Percentiles rank a stretch among this genome's conserved stretches.
phyloP scores from a whole-genome alignment of 768 basidiomycete genomes.

The Psilocybe subaeruginosa region DNA sequence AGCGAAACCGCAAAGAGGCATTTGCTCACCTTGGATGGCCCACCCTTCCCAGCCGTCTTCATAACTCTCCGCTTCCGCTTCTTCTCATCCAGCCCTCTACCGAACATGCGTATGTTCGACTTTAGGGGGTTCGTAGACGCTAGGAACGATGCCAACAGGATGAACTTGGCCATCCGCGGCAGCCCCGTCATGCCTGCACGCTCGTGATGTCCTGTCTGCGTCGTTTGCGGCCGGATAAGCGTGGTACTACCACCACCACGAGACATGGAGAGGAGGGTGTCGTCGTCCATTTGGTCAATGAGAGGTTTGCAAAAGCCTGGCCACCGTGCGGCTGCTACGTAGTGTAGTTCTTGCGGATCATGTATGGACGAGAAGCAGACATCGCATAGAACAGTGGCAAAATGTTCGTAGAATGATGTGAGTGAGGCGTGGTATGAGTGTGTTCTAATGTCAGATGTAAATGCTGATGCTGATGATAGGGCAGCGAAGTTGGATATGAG shows the following conservation, averaged over 20 bases:
- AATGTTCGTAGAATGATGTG: conserved; percentile 65
- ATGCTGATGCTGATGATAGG: conserved; percentile 10
- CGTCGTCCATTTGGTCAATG: conserved; percentile 46
- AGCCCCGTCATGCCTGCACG: conserved; percentile 36
- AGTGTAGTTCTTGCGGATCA: conserved; percentile 71
- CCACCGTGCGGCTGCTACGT: conserved; percentile 81
- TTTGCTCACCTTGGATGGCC: conserved; percentile 54
- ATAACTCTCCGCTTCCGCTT: conserved; percentile 52
- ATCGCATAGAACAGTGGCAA: conserved; percentile 57
- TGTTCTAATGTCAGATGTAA: conserved; percentile 3
- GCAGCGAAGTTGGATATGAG: conserved; percentile 42
- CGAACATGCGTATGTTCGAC: conserved; percentile 84
- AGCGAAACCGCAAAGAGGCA: no score
- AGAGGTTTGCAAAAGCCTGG: conserved; percentile 77
- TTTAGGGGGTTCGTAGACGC: conserved; percentile 86
- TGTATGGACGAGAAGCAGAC: conserved; percentile 66
- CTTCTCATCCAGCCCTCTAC: conserved; percentile 69
- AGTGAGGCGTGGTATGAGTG: conserved; percentile 58
- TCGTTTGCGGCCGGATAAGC: background rate
- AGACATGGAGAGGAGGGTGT: conserved; percentile 32
- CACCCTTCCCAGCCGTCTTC: conserved; percentile 35
- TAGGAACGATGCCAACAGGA: conserved; percentile 76
- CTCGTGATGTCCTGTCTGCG: conserved; percentile 1
- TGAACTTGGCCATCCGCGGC: conserved; percentile 72
- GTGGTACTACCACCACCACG: conserved; percentile 11